A percentile compares a stretch with the other conserved stretches of the same genome.
Conservation (phyloP, 139 green algal species). For the Haematococcus lacustris region DNA sequence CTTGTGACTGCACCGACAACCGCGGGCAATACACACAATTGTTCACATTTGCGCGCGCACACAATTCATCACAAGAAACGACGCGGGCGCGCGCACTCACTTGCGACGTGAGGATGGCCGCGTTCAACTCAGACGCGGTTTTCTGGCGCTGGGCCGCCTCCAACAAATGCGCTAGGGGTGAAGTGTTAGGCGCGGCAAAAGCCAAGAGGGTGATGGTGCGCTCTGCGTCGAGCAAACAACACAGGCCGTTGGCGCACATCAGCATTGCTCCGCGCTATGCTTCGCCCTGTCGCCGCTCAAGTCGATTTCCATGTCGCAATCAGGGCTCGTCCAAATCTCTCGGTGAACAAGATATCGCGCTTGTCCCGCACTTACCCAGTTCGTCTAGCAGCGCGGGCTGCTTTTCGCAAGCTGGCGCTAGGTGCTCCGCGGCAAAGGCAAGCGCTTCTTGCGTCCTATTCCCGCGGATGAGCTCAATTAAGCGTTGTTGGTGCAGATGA, state of each 20-base stretch:
- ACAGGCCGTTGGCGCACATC: too few relatives aligned
- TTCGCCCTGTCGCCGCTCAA: too few relatives aligned
- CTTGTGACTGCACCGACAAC: constrained; percentile 32
- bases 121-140: constrained; percentile 90
- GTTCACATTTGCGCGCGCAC: too few relatives aligned
- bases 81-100: background rate
- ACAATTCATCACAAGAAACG: background rate
- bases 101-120: constrained; percentile 77
- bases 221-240: too few relatives aligned
- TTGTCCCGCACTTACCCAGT: constrained; percentile 54
- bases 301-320: too few relatives aligned
- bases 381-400: constrained; percentile 82
- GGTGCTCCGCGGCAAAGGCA: constrained; percentile 87
- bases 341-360: too few relatives aligned
- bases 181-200: constrained; percentile 71
- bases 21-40: too few relatives aligned
- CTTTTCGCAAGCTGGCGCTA: constrained; percentile 88
- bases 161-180: constrained; percentile 82
- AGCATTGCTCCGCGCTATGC: too few relatives aligned
- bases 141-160: constrained; percentile 81
- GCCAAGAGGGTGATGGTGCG: constrained; percentile 89
- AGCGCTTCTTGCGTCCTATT: constrained; percentile 74
- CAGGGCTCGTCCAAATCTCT: too few relatives aligned
- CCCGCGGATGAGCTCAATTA: constrained; percentile 90
- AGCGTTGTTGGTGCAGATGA: constrained; percentile 90